Evolutionary conservation across 1,284 basidiomycete genomes (phyloP).

Genomic region (Fistulina hepatica): DNA sequence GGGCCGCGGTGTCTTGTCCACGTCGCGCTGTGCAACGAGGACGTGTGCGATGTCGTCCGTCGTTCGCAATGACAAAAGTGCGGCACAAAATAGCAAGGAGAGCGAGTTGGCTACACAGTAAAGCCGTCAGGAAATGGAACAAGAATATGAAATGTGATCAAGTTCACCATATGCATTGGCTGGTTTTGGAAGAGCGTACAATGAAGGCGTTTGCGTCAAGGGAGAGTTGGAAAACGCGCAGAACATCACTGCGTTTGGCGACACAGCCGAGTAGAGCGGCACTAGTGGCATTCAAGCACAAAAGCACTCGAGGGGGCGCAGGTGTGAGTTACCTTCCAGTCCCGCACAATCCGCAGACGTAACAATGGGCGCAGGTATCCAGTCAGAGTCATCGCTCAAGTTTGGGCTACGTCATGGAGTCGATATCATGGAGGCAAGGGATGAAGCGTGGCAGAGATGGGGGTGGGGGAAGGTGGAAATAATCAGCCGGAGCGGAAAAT

Average conservation of each 20-base stretch:
- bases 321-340: too few species aligned
- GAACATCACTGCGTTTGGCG: not conserved
- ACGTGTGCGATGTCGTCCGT: too few species aligned
- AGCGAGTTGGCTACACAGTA: not conserved
- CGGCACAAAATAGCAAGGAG: not conserved
- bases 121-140: not conserved
- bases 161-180: not conserved
- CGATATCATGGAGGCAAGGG: too few species aligned
- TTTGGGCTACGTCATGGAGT: too few species aligned
- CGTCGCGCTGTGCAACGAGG: too few species aligned
- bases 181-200: not conserved
- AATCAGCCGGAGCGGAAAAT: too few species aligned
- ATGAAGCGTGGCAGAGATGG: too few species aligned
- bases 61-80: not conserved
- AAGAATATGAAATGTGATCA: not conserved
- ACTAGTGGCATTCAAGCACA: too few species aligned
- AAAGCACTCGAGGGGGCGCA: too few species aligned
- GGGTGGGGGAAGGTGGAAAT: too few species aligned
- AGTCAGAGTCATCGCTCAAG: not conserved
- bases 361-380: not conserved
- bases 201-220: not conserved
- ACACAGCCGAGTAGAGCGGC: not conserved
- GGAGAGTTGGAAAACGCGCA: not conserved
- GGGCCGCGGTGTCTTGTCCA: constrained; percentile 13
- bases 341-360: not conserved